Conservation (phyloP, 2,329 filamentous ascomycete species). For the Nannizziopsis barbatae region DNA sequence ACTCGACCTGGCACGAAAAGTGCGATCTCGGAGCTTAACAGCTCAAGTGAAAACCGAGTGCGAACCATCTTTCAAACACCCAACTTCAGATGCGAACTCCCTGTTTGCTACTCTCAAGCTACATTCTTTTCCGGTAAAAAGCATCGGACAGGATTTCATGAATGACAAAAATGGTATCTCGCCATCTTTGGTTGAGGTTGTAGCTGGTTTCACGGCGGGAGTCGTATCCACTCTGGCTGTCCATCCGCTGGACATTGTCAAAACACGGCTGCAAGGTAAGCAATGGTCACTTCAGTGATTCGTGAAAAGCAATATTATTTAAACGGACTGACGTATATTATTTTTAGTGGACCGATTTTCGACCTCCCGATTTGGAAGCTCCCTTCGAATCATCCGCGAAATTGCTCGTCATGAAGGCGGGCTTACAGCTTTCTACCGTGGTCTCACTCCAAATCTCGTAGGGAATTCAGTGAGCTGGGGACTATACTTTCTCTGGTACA, state of each 20-base stretch:
- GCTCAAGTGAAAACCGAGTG: too few species aligned
- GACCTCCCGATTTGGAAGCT: conserved; percentile 41
- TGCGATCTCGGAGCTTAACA: too few species aligned
- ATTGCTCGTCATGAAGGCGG: conserved; percentile 47
- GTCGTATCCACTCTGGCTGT: conserved; percentile 74
- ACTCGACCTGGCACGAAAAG: too few species aligned
- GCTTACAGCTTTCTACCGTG: conserved; percentile 68
- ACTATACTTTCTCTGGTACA: conserved; percentile 74
- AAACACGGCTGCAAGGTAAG: conserved; percentile 84
- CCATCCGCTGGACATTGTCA: conserved; percentile 89
- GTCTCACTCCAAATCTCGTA: conserved; percentile 77
- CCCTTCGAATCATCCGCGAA: conserved; percentile 42
- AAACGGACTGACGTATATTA: conserved; percentile 38
- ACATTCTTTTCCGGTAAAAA: not conserved
- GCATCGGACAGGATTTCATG: conserved; percentile 27
- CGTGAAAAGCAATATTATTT: conserved; percentile 17
- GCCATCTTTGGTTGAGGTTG: conserved; percentile 70
- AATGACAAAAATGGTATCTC: conserved; percentile 48
- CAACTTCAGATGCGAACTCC: not conserved
- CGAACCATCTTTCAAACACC: not conserved
- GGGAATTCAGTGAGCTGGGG: conserved; percentile 88
- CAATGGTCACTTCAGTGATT: conserved; percentile 8
- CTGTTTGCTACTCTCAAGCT: not conserved
- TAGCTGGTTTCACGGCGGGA: conserved; percentile 83
- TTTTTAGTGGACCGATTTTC: conserved; percentile 41